Conservation (phyloP, 176 grass and related monocot species). For the Zoysia pacifica region DNA sequence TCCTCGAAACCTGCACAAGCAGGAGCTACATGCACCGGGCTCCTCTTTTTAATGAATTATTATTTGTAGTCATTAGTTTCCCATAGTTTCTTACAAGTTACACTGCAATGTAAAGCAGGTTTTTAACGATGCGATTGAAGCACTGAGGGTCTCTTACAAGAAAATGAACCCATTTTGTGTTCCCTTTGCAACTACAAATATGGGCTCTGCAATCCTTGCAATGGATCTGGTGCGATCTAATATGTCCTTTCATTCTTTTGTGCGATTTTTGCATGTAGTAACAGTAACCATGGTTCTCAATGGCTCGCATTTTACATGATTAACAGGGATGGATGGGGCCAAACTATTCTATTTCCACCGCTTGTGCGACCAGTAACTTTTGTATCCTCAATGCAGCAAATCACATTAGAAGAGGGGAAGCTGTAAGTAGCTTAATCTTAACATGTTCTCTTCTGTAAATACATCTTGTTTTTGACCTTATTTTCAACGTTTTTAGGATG, state of each 20-base stretch:
- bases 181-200: slow-evolving; percentile 98
- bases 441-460: slow-evolving; percentile 1
- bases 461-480: slow-evolving; percentile 21
- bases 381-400: slow-evolving; percentile 97
- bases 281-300: background rate
- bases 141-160: slow-evolving; percentile 94
- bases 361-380: slow-evolving; percentile 99
- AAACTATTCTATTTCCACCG: slow-evolving; percentile 99
- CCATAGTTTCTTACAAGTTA: slow-evolving; percentile 24
- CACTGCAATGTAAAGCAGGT: slow-evolving; percentile 56
- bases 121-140: slow-evolving; percentile 97
- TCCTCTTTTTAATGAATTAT: background rate
- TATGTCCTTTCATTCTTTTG: slow-evolving; percentile 21
- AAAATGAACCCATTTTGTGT: slow-evolving; percentile 99
- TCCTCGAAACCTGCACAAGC: no score
- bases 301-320: slow-evolving; percentile 32
- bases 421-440: slow-evolving; percentile 57
- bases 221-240: slow-evolving; percentile 86
- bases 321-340: slow-evolving; percentile 97
- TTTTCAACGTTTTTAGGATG: slow-evolving; percentile 68
- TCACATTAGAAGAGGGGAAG: slow-evolving; percentile 94
- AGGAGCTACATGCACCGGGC: no score
- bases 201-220: slow-evolving; percentile 99
- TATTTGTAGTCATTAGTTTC: background rate
- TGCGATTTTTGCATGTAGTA: background rate